Percentiles rank a stretch among this genome's conserved stretches.
phyloP scores from a whole-genome alignment of 2,329 filamentous ascomycete species.

The Thelonectria rubi region DNA sequence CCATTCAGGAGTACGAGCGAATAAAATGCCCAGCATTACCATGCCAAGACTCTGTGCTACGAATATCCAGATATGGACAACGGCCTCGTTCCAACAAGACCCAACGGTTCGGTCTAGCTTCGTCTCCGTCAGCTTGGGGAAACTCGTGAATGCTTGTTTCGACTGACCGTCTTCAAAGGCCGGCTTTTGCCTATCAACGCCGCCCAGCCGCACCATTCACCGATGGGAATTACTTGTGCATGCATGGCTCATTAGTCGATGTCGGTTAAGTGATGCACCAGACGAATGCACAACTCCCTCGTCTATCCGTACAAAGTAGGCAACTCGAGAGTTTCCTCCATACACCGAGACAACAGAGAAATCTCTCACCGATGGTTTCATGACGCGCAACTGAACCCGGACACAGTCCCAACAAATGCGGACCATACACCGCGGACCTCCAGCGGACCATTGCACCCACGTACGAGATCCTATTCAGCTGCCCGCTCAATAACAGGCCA shows the following conservation, averaged over 20 bases:
- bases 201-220: not conserved
- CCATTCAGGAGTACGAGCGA: constrained; percentile 13
- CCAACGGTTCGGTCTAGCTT: not conserved
- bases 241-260: no score
- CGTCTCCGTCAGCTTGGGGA: not conserved
- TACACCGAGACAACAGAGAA: not conserved
- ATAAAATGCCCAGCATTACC: constrained; percentile 22
- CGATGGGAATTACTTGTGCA: no score
- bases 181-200: not conserved
- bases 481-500: constrained; percentile 4
- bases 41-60: not conserved
- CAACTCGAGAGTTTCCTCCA: not conserved
- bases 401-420: not conserved
- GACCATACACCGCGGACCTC: not conserved
- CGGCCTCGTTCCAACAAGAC: not conserved
- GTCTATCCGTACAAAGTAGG: not conserved
- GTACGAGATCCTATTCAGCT: not conserved
- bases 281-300: no score
- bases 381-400: not conserved
- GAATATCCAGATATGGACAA: not conserved
- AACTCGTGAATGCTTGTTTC: not conserved
- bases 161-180: not conserved
- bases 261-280: no score
- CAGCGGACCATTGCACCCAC: constrained; percentile 2
- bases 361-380: not conserved